These are phyloP conservation scores for Penicillium sp. DNA, from an alignment of 2,329 filamentous ascomycete species.

Conservation along the genomic window DNA sequence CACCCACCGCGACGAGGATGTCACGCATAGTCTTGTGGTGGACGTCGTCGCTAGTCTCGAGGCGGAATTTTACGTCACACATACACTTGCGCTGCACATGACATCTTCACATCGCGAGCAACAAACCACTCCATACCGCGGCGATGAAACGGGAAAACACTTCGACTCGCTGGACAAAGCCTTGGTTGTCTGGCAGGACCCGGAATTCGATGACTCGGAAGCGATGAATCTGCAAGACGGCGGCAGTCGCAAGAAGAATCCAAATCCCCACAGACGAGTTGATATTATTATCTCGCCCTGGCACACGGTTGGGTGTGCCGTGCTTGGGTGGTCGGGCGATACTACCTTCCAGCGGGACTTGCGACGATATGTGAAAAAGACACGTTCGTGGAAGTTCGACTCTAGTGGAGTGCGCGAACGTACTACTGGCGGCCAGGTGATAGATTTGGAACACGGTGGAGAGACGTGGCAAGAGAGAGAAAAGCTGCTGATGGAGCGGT, in stretches of 20 bases:
- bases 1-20: slow-evolving; percentile 70
- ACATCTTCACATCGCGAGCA: slow-evolving; percentile 75
- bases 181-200: slow-evolving; percentile 87
- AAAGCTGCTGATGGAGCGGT: slow-evolving; percentile 73
- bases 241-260: slow-evolving; percentile 53
- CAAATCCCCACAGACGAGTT: slow-evolving; percentile 77
- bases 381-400: slow-evolving; percentile 80
- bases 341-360: slow-evolving; percentile 90
- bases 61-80: slow-evolving; percentile 70
- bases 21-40: slow-evolving; percentile 70
- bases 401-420: slow-evolving; percentile 79
- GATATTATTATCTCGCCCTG: slow-evolving; percentile 91
- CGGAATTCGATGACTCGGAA: slow-evolving; percentile 48
- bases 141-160: slow-evolving; percentile 47
- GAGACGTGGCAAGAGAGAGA: slow-evolving; percentile 70
- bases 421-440: slow-evolving; percentile 64
- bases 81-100: slow-evolving; percentile 72
- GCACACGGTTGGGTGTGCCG: slow-evolving; percentile 83
- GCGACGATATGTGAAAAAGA: slow-evolving; percentile 73
- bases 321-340: slow-evolving; percentile 84
- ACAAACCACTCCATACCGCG: slow-evolving; percentile 58
- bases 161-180: slow-evolving; percentile 93
- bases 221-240: background rate
- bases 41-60: slow-evolving; percentile 74
- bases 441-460: slow-evolving; percentile 64